Base-by-base conservation (phyloP, 176 grass and related monocot genomes). In the Chrysopogon serrulatus region DNA sequence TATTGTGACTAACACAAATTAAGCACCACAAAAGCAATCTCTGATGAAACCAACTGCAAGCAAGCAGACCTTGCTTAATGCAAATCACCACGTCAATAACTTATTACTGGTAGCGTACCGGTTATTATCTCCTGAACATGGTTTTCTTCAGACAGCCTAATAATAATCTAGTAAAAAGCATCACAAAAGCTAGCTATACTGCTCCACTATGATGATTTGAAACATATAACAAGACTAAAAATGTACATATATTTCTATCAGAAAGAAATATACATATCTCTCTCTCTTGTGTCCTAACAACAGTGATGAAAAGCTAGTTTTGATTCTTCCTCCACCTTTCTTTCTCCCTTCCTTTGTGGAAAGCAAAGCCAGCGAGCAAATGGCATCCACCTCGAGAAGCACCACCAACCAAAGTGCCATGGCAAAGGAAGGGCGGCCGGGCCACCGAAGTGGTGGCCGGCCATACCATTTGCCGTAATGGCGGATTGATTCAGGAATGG, bases 311-410 rank as follows among this genome's bases (percentile, higher is more conserved):
- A 73, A 41, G 54, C 23, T 47, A 71, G 45, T 65, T 68, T 81
- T 54, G 69, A 56, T 74, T 66, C 47, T 49, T 59, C 60, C 51
- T 66, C 47, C 45, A 53, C 16, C 39, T 74, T 19, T 1, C 59
- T 47, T 85, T 61, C 65, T n/a, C 63, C 59, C 59, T 82, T 56
- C 65, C 73, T 74, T 68, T 72, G 57, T 83, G 79, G 36, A 87
- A 82, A 89, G 74, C 74, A 77, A 56, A 81, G 79, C 79, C 34
- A 56, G 73, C 73, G 73, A 68, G 83, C 83, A 40, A 83, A 83
- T 90, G 88, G 84, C 76, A 87, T 90, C 88, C 88, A 87, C 88
- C 77, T 90, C 88, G 84, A 87, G 84, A 90, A 87, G 84, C 84
- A 90, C 84, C 80, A 79, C 68, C 47, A 64, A 17, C 66, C 73